phyloP scores from a whole-genome alignment of 305 asterid species.

The Fraxinus sp. region DNA sequence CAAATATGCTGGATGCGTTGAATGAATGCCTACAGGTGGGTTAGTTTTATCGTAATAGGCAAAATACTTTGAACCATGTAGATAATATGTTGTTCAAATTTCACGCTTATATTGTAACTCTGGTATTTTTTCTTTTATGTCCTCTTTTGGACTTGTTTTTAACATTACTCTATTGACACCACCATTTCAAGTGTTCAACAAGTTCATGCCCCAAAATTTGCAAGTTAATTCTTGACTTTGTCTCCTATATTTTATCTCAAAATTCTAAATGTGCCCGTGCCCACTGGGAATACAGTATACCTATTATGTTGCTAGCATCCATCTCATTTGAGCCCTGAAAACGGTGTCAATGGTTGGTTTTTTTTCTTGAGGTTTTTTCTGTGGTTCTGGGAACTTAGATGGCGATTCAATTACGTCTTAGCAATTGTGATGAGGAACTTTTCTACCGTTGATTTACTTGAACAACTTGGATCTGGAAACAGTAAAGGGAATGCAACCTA shows the following conservation, averaged over 20 bases:
- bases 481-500: not conserved
- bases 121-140: not conserved
- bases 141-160: not conserved
- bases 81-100: not conserved
- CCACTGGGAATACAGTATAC: not conserved
- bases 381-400: not conserved
- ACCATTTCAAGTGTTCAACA: not conserved
- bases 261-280: not conserved
- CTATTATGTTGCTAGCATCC: not conserved
- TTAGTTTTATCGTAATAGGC: not conserved
- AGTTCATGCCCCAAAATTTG: not conserved
- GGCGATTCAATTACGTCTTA: not conserved
- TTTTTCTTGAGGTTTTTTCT: not conserved
- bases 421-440: not conserved
- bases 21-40: conserved; percentile 86
- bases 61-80: conserved; percentile 1
- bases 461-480: not conserved
- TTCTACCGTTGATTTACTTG: not conserved
- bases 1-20: conserved; percentile 77
- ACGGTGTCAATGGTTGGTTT: not conserved
- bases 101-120: not conserved
- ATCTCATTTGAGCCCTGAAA: not conserved
- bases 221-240: not conserved
- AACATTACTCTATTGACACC: not conserved
- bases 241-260: not conserved